Base-by-base conservation (phyloP, 805 yeast genomes). In the Naumovozyma dairenensis region DNA sequence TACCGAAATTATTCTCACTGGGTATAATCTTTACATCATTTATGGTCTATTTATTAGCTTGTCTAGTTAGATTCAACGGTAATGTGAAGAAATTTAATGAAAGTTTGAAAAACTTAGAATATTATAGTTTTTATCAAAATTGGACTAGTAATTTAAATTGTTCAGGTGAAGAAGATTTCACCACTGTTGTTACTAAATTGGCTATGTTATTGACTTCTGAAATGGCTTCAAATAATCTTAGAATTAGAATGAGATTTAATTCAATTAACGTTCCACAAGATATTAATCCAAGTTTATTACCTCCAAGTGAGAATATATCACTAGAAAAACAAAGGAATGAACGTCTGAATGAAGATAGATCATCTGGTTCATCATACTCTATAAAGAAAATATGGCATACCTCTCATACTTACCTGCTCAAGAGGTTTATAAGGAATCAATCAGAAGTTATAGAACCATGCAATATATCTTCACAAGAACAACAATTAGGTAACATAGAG, bases 11-110 rank as follows among this genome's bases (percentile, higher is more conserved):
- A 8, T 36, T 42, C 12, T 37, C 47, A 60, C 8, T 59, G 60
- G 25, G 67, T 77, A 44, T 93, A 87, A 9, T 52, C 65, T 5
- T 66, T 70, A 3, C 77, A 12, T 79, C 92, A 38, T 46, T 66
- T 0, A 30, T 53, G 0, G 71, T 80, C 4, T 80, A 78, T 46
- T 45, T 61, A 0, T 40, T 76, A 28, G 87, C 94, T 0, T 65
- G 74, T 1, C 30, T 77, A 5, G 66, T 74, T n/a, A 74, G 77
- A 60, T 63, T 53, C 29, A 63, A 44, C 39, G 26, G 26, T 16
- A 48, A 52, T 2, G 44, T 42, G 20, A 41, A 40, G 19, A 31
- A 27, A 2, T 25, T 31, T 2, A 30, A 36, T 12, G 20, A 32
- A n/a, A 33, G 38, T 24, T 26, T 46, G n/a, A 28, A 38, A 16